Evolutionary conservation across 2,329 filamentous ascomycete species (phyloP).

Genomic region (Colletotrichum orchidophilum): DNA sequence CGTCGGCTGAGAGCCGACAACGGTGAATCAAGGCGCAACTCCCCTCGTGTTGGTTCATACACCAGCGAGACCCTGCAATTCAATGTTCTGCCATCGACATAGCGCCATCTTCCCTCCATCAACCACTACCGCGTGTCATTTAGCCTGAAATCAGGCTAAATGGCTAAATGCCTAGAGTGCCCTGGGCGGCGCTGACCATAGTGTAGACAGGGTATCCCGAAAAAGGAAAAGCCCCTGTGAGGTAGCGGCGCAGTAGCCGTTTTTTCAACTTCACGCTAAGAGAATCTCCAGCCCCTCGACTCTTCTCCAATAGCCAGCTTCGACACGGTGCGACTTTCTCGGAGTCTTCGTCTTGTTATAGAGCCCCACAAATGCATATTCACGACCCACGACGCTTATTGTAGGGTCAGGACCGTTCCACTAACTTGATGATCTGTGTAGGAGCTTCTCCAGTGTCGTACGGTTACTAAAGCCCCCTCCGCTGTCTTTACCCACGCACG

Average conservation of each 20-base stretch:
- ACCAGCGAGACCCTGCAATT: not conserved
- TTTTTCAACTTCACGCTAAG: not conserved
- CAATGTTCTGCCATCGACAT: not conserved
- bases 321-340: not conserved
- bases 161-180: constrained; percentile 15
- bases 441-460: not conserved
- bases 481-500: not conserved
- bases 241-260: constrained; percentile 10
- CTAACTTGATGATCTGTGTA: not conserved
- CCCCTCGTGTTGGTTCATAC: constrained; percentile 6
- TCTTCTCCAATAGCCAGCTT: not conserved
- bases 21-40: not conserved
- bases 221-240: not conserved
- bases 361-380: not conserved
- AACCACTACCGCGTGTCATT: constrained; percentile 7
- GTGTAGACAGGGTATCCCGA: constrained; percentile 8
- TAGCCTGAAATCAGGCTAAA: constrained; percentile 30
- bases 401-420: not conserved
- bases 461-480: not conserved
- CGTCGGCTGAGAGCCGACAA: not conserved
- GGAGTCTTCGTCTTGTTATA: not conserved
- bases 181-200: constrained; percentile 6
- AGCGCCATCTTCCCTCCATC: not conserved
- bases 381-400: not conserved
- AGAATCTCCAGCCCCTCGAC: not conserved